phyloP scores from a whole-genome alignment of 345 rosid genomes.

The Euphorbia lathyris region DNA sequence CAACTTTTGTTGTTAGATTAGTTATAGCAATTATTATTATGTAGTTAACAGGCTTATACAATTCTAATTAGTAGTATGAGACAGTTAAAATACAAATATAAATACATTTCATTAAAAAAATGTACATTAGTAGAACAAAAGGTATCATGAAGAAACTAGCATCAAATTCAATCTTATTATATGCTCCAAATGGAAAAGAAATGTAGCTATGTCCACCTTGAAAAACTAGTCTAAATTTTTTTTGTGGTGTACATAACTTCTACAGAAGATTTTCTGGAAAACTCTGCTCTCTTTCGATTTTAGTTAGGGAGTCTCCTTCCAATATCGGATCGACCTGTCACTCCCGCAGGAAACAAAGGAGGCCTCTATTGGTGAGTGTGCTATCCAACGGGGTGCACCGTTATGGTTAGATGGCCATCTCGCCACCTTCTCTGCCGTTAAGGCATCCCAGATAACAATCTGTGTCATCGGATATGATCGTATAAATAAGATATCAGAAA shows the following conservation, averaged over 20 bases:
- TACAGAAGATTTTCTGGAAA: background rate
- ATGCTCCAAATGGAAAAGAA: background rate
- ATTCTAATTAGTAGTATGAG: background rate
- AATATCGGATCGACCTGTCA: slow-evolving; percentile 56
- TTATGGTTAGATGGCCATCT: slow-evolving; percentile 70
- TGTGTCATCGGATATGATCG: slow-evolving; percentile 31
- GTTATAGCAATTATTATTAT: too few species aligned
- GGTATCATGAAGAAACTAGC: background rate
- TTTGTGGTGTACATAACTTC: too few species aligned
- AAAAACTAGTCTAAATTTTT: background rate
- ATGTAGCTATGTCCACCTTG: background rate
- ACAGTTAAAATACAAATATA: background rate
- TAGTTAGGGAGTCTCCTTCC: slow-evolving; percentile 46
- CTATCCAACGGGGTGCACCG: slow-evolving; percentile 79
- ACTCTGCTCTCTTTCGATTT: background rate
- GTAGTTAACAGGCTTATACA: background rate
- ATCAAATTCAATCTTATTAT: background rate
- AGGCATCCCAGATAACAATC: slow-evolving; percentile 77
- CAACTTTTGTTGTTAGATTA: background rate
- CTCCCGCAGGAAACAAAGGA: slow-evolving; percentile 58
- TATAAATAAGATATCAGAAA: background rate
- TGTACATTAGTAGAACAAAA: background rate
- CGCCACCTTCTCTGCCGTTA: slow-evolving; percentile 68
- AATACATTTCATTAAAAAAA: background rate
- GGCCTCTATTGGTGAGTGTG: slow-evolving; percentile 72